Percentiles rank a stretch among this genome's conserved stretches.
Evolutionary conservation across 116 monocot species (phyloP).

Genomic region (Phalaenopsis hybrid): DNA sequence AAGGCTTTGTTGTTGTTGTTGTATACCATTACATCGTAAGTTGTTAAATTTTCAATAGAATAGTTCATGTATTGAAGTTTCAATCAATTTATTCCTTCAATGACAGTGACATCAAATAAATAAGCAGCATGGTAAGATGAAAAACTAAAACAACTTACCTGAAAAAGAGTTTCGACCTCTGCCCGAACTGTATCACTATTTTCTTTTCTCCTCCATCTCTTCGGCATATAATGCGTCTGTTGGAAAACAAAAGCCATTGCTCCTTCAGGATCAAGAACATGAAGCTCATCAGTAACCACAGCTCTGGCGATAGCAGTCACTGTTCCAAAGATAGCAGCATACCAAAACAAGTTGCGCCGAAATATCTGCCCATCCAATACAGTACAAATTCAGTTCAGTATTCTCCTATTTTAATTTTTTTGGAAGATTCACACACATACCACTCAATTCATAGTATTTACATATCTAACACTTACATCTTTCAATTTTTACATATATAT

Average conservation of each 20-base stretch:
- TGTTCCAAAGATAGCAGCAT: slow-evolving; percentile 86
- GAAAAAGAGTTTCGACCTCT: slow-evolving; percentile 94
- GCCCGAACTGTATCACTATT: slow-evolving; percentile 63
- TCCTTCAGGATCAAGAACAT: slow-evolving; percentile 78
- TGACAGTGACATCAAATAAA: neutral
- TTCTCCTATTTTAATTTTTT: neutral
- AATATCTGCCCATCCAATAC: slow-evolving; percentile 49
- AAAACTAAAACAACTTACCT: slow-evolving; percentile 39
- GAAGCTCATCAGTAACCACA: slow-evolving; percentile 68
- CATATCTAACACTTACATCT: no score
- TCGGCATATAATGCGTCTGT: slow-evolving; percentile 94
- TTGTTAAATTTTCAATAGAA: no score
- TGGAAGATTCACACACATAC: neutral
- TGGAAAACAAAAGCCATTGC: slow-evolving; percentile 81
- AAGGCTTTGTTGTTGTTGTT: no score
- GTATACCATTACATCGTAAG: no score
- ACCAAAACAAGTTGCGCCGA: slow-evolving; percentile 94
- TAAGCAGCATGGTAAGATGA: neutral
- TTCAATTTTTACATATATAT: no score
- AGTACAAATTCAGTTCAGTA: neutral
- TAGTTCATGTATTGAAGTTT: no score
- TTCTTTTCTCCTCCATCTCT: slow-evolving; percentile 90
- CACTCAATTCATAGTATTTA: no score
- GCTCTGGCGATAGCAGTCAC: slow-evolving; percentile 82
- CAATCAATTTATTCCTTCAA: no score